phyloP scores from a whole-genome alignment of 1,284 basidiomycete genomes.

The Apiotrichum akiyoshidainum region DNA sequence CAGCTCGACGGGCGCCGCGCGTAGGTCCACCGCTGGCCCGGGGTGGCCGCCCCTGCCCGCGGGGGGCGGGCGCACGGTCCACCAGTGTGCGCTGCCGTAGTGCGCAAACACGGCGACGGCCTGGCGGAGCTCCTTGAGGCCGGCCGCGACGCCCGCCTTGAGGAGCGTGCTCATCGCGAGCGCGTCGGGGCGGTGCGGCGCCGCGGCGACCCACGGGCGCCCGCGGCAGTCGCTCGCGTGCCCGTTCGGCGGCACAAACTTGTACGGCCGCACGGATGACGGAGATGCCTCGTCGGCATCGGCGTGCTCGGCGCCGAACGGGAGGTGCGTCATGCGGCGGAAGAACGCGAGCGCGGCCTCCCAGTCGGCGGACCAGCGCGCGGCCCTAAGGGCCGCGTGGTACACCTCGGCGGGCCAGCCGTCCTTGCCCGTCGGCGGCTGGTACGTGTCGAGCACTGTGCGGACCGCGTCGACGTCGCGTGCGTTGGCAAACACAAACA shows the following conservation, averaged over 20 bases:
- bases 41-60: not conserved
- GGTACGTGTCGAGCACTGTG: slow-evolving; percentile 28
- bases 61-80: not conserved
- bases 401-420: slow-evolving; percentile 32
- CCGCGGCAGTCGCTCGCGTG: slow-evolving; percentile 19
- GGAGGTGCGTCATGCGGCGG: slow-evolving; percentile 31
- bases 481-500: slow-evolving; percentile 15
- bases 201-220: slow-evolving; percentile 15
- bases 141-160: slow-evolving; percentile 27
- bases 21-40: not conserved
- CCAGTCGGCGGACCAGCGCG: slow-evolving; percentile 38
- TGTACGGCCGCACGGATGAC: no score
- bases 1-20: not conserved
- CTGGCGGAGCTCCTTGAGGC: slow-evolving; percentile 20
- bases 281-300: not conserved
- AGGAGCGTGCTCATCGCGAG: slow-evolving; percentile 28
- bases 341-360: slow-evolving; percentile 29
- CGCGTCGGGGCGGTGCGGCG: slow-evolving; percentile 14
- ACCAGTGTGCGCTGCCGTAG: slow-evolving; percentile 10
- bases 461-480: slow-evolving; percentile 22
- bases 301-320: slow-evolving; percentile 17
- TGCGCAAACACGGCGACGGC: slow-evolving; percentile 19
- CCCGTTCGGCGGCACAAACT: slow-evolving; percentile 24
- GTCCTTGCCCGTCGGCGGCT: slow-evolving; percentile 21
- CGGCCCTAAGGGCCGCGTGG: slow-evolving; percentile 27